These are phyloP conservation scores for Aegilops bicornis DNA, from an alignment of 176 grass and related monocot genomes.

Conservation along the genomic window DNA sequence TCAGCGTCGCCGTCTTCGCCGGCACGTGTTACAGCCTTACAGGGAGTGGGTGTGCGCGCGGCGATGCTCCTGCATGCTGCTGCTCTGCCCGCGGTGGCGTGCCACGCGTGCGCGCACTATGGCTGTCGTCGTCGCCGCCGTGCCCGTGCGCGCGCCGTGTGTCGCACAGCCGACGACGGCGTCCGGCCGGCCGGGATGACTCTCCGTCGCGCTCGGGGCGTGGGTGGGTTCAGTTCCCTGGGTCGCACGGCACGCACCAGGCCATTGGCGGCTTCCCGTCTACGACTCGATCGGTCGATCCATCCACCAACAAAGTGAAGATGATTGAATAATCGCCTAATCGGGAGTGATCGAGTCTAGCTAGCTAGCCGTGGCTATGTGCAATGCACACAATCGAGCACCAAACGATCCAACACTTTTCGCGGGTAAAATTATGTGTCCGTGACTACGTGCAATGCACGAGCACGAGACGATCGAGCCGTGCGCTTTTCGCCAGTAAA, in stretches of 20 bases:
- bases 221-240: slow-evolving; percentile 9
- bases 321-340: not conserved
- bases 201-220: not conserved
- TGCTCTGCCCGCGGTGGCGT: not conserved
- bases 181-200: too few species aligned
- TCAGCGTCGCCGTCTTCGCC: not conserved
- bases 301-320: not conserved
- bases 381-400: not conserved
- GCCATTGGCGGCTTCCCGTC: slow-evolving; percentile 11
- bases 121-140: not conserved
- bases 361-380: not conserved
- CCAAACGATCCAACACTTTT: too few species aligned
- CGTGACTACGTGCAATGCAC: not conserved
- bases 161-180: not conserved
- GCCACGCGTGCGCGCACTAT: not conserved
- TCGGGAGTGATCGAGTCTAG: not conserved
- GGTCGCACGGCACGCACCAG: slow-evolving; percentile 27
- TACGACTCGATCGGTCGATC: not conserved
- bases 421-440: not conserved
- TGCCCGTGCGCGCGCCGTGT: slow-evolving; percentile 15
- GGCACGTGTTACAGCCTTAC: slow-evolving; percentile 50
- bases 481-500: not conserved
- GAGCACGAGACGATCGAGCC: not conserved
- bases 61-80: not conserved
- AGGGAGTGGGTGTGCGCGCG: not conserved